A percentile compares a stretch with the other conserved stretches of the same genome.
phyloP scores from a whole-genome alignment of 1,284 basidiomycete genomes.

The Sphagnurus paluster region DNA sequence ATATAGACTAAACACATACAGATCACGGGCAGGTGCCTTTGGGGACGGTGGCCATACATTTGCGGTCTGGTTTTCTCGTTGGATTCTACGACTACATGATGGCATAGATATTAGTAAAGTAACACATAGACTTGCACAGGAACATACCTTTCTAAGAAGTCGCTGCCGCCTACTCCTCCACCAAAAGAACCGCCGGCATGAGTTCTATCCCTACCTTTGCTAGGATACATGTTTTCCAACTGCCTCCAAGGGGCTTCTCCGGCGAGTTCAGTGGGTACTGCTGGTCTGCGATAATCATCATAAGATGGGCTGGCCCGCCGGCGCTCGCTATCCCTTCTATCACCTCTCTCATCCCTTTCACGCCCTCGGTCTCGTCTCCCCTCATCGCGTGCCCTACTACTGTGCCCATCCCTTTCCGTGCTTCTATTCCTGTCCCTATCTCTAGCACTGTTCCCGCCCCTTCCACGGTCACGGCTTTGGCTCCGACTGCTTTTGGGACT shows the following conservation, averaged over 20 bases:
- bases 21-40: slow-evolving; percentile 54
- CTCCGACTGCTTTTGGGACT: slow-evolving; percentile 25
- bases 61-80: slow-evolving; percentile 64
- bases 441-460: slow-evolving; percentile 10
- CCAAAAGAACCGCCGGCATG: slow-evolving; percentile 21
- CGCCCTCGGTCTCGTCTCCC: slow-evolving; percentile 14
- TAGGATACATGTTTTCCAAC: slow-evolving; percentile 52
- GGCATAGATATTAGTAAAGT: neutral
- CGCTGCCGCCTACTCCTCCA: slow-evolving; percentile 37
- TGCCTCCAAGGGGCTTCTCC: slow-evolving; percentile 44
- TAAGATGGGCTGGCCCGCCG: slow-evolving; percentile 46
- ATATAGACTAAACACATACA: slow-evolving; percentile 43
- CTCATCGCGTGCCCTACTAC: slow-evolving; percentile 19
- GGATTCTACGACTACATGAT: slow-evolving; percentile 64
- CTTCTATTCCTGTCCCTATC: slow-evolving; percentile 15
- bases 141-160: slow-evolving; percentile 56
- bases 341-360: slow-evolving; percentile 15
- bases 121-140: neutral
- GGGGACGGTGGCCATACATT: slow-evolving; percentile 89
- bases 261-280: slow-evolving; percentile 28
- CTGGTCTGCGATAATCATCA: slow-evolving; percentile 41
- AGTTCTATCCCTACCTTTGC: slow-evolving; percentile 22
- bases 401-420: slow-evolving; percentile 5
- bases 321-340: slow-evolving; percentile 21
- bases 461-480: slow-evolving; percentile 13